Percentiles rank a stretch among this genome's conserved stretches.
phyloP scores from a whole-genome alignment of 768 basidiomycete species.

The Sutorius australiensis region DNA sequence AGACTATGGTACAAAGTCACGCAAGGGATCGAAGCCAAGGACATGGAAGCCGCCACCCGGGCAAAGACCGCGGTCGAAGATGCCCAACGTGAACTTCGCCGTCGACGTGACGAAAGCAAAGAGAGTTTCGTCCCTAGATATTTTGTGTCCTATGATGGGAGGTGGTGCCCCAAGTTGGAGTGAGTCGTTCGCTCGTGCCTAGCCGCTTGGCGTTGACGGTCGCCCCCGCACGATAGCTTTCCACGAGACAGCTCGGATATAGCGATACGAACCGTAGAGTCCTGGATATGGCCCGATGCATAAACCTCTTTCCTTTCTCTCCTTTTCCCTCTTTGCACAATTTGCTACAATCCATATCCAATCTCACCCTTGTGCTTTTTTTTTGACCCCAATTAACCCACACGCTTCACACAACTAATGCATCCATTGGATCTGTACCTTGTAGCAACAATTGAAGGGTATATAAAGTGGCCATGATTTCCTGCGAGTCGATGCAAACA shows the following conservation, averaged over 20 bases:
- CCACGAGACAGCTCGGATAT: conserved; percentile 60
- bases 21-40: conserved; percentile 75
- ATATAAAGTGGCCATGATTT: conserved; percentile 30
- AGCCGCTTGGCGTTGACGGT: too few relatives aligned
- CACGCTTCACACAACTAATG: conserved; percentile 30
- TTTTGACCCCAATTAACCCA: conserved; percentile 13
- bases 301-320: neutral
- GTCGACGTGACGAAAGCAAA: conserved; percentile 69
- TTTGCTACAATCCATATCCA: conserved; percentile 19
- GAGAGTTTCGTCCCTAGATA: conserved; percentile 69
- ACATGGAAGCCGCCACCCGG: conserved; percentile 92
- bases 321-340: neutral
- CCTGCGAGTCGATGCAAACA: conserved; percentile 14
- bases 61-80: conserved; percentile 92
- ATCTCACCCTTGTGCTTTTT: conserved; percentile 1
- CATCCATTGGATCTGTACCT: conserved; percentile 37
- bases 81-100: conserved; percentile 78
- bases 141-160: conserved; percentile 73
- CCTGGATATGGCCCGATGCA: conserved; percentile 68
- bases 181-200: neutral
- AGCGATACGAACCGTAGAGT: conserved; percentile 61
- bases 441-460: conserved; percentile 38
- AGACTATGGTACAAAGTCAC: conserved; percentile 80
- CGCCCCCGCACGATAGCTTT: conserved; percentile 42
- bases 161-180: conserved; percentile 76